Percentiles rank a stretch among this genome's conserved stretches.
Conservation (phyloP, 192 early-diverging fungal genomes). For the Dissophora ornata region DNA sequence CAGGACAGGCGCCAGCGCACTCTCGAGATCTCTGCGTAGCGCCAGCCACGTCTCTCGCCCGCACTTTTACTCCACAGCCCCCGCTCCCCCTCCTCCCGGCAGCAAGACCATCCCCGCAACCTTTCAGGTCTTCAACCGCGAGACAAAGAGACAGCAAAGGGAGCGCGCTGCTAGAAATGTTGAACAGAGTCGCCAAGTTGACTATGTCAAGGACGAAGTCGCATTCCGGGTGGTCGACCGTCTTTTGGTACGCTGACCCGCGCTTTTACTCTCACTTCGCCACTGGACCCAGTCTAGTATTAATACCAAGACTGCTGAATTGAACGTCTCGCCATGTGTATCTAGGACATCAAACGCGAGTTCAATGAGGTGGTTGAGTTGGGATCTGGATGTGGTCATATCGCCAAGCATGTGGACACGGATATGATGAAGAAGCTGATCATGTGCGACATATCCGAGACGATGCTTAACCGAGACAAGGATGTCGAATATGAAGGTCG, state of each 20-base stretch:
- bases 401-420: slow-evolving; percentile 82
- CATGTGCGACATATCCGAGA: slow-evolving; percentile 88
- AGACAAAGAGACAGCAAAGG: slow-evolving; percentile 80
- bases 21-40: background rate
- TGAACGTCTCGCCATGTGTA: too few relatives aligned
- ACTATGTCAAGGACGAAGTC: slow-evolving; percentile 94
- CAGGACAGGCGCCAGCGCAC: background rate
- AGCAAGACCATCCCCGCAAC: slow-evolving; percentile 44
- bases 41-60: background rate
- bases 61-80: slow-evolving; percentile 29
- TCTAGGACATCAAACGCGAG: slow-evolving; percentile 89
- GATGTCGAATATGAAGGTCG: slow-evolving; percentile 63
- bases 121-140: slow-evolving; percentile 85
- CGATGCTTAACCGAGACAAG: slow-evolving; percentile 64
- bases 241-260: slow-evolving; percentile 66
- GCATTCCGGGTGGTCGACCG: slow-evolving; percentile 89
- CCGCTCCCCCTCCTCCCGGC: slow-evolving; percentile 16
- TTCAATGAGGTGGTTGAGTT: slow-evolving; percentile 90
- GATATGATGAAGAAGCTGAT: slow-evolving; percentile 87
- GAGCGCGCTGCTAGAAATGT: slow-evolving; percentile 74
- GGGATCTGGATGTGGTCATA: slow-evolving; percentile 89
- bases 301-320: too few relatives aligned
- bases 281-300: too few relatives aligned
- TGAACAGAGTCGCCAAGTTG: slow-evolving; percentile 73
- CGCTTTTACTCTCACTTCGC: too few relatives aligned